These are phyloP conservation scores for Infundibulicybe gibba DNA, from an alignment of 768 basidiomycete species.

Conservation along the genomic window DNA sequence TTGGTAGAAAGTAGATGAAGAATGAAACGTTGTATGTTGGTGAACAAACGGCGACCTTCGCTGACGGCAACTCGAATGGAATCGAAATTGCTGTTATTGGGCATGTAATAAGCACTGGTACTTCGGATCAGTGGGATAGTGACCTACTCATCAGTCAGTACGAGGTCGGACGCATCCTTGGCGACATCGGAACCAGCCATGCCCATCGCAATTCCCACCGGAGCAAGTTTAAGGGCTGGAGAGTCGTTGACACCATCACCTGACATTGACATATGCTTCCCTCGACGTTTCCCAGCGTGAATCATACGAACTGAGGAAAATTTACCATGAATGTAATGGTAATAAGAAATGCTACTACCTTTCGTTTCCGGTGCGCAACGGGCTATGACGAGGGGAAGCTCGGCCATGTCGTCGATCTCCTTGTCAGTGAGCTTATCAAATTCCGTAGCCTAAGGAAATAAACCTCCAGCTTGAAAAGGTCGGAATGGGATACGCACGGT, in stretches of 20 bases:
- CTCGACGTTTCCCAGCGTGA: slow-evolving; percentile 52
- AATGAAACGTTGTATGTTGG: slow-evolving; percentile 54
- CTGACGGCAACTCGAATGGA: slow-evolving; percentile 56
- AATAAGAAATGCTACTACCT: slow-evolving; percentile 12
- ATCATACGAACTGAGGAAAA: slow-evolving; percentile 41
- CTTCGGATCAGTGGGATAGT: neutral
- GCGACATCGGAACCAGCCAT: slow-evolving; percentile 54
- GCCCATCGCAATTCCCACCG: slow-evolving; percentile 59
- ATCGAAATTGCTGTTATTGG: slow-evolving; percentile 59
- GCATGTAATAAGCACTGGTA: no score
- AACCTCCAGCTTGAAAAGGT: no score
- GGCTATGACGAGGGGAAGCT: slow-evolving; percentile 59
- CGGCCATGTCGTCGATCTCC: no score
- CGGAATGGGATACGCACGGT: no score
- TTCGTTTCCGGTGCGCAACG: slow-evolving; percentile 55
- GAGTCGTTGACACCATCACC: slow-evolving; percentile 60
- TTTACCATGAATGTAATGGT: neutral
- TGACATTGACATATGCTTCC: slow-evolving; percentile 51
- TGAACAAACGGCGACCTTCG: slow-evolving; percentile 55
- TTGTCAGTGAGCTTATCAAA: no score
- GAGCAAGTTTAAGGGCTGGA: slow-evolving; percentile 50
- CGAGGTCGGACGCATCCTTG: slow-evolving; percentile 50
- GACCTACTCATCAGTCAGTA: slow-evolving; percentile 50
- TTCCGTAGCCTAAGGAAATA: no score
- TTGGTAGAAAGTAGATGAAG: slow-evolving; percentile 51